Evolutionary conservation across 139 green algal genomes (phyloP).

Genomic region (Coelastrella sp.): DNA sequence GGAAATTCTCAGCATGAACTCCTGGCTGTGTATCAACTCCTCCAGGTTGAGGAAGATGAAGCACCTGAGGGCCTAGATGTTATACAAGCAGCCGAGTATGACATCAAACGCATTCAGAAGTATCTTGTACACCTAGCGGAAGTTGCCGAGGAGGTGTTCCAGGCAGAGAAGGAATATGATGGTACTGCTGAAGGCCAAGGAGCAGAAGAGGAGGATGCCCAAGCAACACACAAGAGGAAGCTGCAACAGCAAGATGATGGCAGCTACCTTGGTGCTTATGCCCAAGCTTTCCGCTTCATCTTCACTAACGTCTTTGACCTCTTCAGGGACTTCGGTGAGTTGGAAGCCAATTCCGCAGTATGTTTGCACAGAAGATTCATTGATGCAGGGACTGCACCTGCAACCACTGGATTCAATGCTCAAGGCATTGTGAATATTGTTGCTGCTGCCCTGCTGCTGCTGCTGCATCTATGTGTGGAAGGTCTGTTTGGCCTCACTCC

Average conservation of each 20-base stretch:
- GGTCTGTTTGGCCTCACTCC: constrained; percentile 32
- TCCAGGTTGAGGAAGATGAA: background rate
- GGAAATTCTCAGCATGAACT: no score
- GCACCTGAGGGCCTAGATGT: background rate
- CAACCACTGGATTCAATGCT: no score
- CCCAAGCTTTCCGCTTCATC: constrained; percentile 27
- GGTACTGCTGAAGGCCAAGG: background rate
- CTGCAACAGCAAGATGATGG: background rate
- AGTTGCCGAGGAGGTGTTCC: background rate
- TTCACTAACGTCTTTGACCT: constrained; percentile 50
- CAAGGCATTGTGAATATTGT: no score
- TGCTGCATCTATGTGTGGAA: background rate
- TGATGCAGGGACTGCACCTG: background rate
- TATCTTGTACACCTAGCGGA: background rate
- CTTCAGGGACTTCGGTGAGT: constrained; percentile 31
- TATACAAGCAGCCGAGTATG: background rate
- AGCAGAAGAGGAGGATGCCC: no score
- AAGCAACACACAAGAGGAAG: no score
- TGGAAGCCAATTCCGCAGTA: background rate
- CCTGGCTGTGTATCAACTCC: no score
- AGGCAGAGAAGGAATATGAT: background rate
- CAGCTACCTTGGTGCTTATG: background rate
- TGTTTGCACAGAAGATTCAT: background rate
- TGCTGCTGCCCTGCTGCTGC: background rate
- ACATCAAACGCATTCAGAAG: constrained; percentile 12